A percentile compares a stretch with the other conserved stretches of the same genome.
Evolutionary conservation across 768 basidiomycete genomes (phyloP).

Genomic region (Mycena sanguinolenta): DNA sequence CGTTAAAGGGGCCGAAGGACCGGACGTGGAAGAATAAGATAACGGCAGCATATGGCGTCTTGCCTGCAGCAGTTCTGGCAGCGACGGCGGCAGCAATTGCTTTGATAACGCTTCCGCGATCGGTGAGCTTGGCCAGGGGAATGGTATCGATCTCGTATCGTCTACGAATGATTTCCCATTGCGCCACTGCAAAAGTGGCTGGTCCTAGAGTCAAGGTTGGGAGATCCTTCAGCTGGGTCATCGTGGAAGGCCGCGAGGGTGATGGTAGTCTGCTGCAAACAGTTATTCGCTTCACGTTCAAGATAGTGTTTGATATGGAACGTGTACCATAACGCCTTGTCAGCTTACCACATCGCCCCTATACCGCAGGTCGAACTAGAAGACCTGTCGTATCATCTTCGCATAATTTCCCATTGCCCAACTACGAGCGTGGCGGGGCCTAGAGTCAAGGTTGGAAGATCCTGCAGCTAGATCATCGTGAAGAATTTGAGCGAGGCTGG

Average conservation of each 20-base stretch:
- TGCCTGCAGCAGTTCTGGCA: constrained; percentile 23
- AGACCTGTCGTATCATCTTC: no score
- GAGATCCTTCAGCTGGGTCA: no score
- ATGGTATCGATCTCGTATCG: constrained; percentile 30
- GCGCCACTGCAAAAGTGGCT: constrained; percentile 31
- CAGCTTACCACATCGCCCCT: no score
- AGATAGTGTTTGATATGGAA: no score
- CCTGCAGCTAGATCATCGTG: constrained; percentile 18
- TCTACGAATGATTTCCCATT: constrained; percentile 18
- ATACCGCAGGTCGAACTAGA: no score
- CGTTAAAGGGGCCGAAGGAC: constrained; percentile 22
- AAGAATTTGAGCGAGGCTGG: no score
- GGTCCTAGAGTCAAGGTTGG: no score
- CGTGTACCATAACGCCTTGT: no score
- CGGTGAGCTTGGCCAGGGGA: constrained; percentile 12
- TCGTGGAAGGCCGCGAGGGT: no score
- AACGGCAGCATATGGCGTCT: constrained; percentile 29
- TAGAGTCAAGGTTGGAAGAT: constrained; percentile 22
- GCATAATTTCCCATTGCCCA: no score
- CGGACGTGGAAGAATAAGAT: constrained; percentile 29
- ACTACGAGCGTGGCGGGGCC: constrained; percentile 22
- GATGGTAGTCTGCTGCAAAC: no score
- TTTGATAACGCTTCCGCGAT: constrained; percentile 7
- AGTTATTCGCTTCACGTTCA: no score
- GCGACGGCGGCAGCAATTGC: constrained; percentile 28